A percentile compares a stretch with the other conserved stretches of the same genome.
Evolutionary conservation across 768 basidiomycete genomes (phyloP).

Genomic region (Psilocybe tampanensis): DNA sequence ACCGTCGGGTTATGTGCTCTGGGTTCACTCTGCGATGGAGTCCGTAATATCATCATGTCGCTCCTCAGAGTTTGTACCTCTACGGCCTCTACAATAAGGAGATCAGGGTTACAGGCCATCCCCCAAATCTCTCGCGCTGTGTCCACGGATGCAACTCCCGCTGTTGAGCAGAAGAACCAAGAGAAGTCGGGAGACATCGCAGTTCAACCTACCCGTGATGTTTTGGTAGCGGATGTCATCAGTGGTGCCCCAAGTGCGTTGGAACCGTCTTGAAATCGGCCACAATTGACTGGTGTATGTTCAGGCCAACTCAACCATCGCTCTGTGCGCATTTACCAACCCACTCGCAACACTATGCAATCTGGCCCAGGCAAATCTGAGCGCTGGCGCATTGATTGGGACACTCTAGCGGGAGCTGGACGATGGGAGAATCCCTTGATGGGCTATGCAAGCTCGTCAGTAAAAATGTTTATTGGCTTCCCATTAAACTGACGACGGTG

Average conservation of each 20-base stretch:
- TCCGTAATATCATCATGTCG: constrained; percentile 44
- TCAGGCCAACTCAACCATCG: constrained; percentile 85
- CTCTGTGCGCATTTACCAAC: constrained; percentile 89
- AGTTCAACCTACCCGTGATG: constrained; percentile 54
- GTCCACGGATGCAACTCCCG: constrained; percentile 30
- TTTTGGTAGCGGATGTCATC: constrained; percentile 78
- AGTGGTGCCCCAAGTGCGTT: constrained; percentile 84
- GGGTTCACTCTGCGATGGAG: background rate
- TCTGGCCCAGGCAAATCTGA: constrained; percentile 84
- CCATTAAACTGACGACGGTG: background rate
- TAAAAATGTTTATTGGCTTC: constrained; percentile 15
- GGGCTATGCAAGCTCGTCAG: constrained; percentile 95
- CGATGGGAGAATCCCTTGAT: constrained; percentile 99
- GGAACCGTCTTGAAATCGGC: background rate
- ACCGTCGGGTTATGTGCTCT: background rate
- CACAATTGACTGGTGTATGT: constrained; percentile 6
- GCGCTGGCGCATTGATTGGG: constrained; percentile 95
- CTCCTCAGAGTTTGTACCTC: constrained; percentile 50
- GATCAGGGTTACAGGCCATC: constrained; percentile 19
- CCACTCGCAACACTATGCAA: constrained; percentile 94
- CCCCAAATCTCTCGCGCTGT: constrained; percentile 26
- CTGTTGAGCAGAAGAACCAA: constrained; percentile 29
- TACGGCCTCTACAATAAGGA: constrained; percentile 28
- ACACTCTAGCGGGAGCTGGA: constrained; percentile 84
- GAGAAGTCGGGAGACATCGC: constrained; percentile 44